phyloP scores from a whole-genome alignment of 2,329 filamentous ascomycete genomes.

The Aspergillus brasiliensis region DNA sequence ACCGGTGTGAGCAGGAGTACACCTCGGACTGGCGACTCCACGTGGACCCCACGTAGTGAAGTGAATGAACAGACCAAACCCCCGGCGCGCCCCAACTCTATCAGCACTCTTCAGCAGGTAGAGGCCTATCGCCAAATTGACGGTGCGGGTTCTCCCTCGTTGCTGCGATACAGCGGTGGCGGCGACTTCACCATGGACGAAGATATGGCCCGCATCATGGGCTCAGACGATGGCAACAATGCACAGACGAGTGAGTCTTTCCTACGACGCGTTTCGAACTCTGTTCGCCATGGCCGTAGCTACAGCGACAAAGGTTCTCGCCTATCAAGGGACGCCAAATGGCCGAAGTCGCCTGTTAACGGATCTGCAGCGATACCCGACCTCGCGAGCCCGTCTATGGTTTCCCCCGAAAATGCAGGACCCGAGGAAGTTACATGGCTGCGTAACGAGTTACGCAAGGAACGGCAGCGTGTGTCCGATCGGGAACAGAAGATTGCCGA shows the following conservation, averaged over 20 bases:
- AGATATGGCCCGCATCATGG: constrained; percentile 87
- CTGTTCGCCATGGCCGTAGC: constrained; percentile 88
- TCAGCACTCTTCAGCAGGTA: constrained; percentile 42
- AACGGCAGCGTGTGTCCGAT: constrained; percentile 82
- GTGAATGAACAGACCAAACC: constrained; percentile 22
- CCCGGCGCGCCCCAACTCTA: constrained; percentile 51
- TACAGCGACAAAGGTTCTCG: constrained; percentile 69
- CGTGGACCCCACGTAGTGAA: constrained; percentile 55
- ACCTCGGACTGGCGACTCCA: constrained; percentile 47
- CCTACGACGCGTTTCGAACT: constrained; percentile 86
- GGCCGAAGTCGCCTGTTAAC: constrained; percentile 68
- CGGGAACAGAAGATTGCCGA: constrained; percentile 85
- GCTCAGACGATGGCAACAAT: constrained; percentile 62
- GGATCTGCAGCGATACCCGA: constrained; percentile 55
- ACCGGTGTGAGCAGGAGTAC: constrained; percentile 42
- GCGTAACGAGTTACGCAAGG: constrained; percentile 73
- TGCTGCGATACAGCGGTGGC: constrained; percentile 73
- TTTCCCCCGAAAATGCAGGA: constrained; percentile 53
- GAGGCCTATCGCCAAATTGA: constrained; percentile 41
- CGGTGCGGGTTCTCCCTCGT: constrained; percentile 63
- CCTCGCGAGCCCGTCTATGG: constrained; percentile 71
- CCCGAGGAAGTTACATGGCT: constrained; percentile 66
- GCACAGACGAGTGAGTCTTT: constrained; percentile 69
- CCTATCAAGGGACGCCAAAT: constrained; percentile 64
- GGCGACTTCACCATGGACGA: constrained; percentile 94